A percentile compares a stretch with the other conserved stretches of the same genome.
phyloP scores from a whole-genome alignment of 2,329 filamentous ascomycete genomes.

The Cladophialophora bantiana region DNA sequence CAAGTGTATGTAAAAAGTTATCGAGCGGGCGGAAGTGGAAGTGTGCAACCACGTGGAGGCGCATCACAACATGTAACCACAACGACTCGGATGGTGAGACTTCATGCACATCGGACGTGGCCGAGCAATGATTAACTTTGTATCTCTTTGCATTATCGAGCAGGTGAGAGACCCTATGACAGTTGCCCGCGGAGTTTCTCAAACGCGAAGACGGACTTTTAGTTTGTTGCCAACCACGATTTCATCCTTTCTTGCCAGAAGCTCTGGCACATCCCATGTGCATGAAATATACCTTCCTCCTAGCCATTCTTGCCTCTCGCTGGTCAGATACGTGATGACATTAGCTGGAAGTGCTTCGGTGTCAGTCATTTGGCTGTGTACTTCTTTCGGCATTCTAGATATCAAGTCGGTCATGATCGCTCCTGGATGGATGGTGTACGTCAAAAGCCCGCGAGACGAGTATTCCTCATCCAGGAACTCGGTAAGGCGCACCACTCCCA shows the following conservation, averaged over 20 bases:
- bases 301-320: slow-evolving; percentile 38
- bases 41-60: no score
- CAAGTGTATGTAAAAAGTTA: no score
- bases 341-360: slow-evolving; percentile 41
- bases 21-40: no score
- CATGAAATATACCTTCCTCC: slow-evolving; percentile 32
- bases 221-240: slow-evolving; percentile 41
- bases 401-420: slow-evolving; percentile 34
- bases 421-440: slow-evolving; percentile 38
- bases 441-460: slow-evolving; percentile 40
- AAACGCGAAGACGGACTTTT: slow-evolving; percentile 13
- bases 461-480: slow-evolving; percentile 58
- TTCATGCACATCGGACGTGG: no score
- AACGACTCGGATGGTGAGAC: no score
- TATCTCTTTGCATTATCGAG: no score
- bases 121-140: no score
- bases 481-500: slow-evolving; percentile 54
- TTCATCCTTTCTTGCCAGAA: slow-evolving; percentile 34
- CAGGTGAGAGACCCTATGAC: no score
- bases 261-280: slow-evolving; percentile 41
- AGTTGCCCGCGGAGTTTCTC: no score
- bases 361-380: slow-evolving; percentile 30
- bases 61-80: no score
- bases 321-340: slow-evolving; percentile 42
- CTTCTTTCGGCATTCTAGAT: slow-evolving; percentile 19